Conservation (phyloP, 805 yeast species). For the Yamadazyma nakazawae region DNA sequence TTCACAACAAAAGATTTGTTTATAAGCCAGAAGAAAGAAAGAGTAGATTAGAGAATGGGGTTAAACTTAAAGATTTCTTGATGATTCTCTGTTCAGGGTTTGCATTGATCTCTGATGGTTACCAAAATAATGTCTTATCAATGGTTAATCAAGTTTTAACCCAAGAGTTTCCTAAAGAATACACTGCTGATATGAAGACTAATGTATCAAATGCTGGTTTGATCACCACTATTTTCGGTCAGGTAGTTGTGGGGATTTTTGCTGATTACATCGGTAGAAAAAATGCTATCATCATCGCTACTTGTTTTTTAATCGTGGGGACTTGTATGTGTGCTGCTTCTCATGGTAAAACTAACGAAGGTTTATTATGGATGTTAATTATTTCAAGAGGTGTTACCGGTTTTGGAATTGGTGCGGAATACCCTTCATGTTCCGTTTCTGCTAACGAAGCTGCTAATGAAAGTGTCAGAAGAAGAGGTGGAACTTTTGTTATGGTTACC, state of each 20-base stretch:
- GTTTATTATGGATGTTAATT: constrained; percentile 75
- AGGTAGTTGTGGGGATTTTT: constrained; percentile 59
- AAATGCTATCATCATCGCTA: constrained; percentile 65
- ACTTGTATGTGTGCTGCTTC: constrained; percentile 67
- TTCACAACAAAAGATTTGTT: constrained; percentile 3
- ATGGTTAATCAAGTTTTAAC: constrained; percentile 61
- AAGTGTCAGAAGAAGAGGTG: constrained; percentile 60
- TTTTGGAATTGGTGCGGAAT: constrained; percentile 77
- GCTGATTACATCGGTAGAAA: constrained; percentile 69
- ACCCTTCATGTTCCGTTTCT: constrained; percentile 64
- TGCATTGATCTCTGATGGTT: constrained; percentile 75
- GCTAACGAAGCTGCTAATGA: constrained; percentile 77
- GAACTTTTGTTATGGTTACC: constrained; percentile 61
- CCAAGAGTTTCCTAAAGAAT: constrained; percentile 41
- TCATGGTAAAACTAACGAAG: constrained; percentile 54
- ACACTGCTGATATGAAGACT: constrained; percentile 49
- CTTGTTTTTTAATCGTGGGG: constrained; percentile 59
- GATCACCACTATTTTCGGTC: constrained; percentile 70
- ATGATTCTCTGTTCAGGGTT: constrained; percentile 66
- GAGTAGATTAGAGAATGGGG: constrained; percentile 25
- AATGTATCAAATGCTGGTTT: constrained; percentile 66
- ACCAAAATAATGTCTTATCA: constrained; percentile 72
- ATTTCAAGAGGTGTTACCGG: constrained; percentile 76
- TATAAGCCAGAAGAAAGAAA: constrained; percentile 34
- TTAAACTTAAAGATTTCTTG: constrained; percentile 27